These are phyloP conservation scores for Gossypium laxum DNA, from an alignment of 441 rosid genomes.

Conservation along the genomic window DNA sequence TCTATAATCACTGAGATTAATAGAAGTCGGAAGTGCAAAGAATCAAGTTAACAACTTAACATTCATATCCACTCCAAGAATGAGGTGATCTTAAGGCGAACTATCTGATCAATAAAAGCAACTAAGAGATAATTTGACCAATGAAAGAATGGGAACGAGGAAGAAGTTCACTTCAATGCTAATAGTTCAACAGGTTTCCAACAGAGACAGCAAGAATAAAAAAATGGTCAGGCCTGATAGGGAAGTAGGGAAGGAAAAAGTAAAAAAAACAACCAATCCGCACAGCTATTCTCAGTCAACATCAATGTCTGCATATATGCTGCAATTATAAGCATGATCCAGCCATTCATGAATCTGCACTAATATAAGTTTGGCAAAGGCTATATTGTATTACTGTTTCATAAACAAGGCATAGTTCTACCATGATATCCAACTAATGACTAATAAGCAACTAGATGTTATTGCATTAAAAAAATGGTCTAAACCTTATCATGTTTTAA, in stretches of 20 bases:
- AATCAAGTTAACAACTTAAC: not conserved
- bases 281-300: not conserved
- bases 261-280: not conserved
- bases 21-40: not conserved
- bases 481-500: not conserved
- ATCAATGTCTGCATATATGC: not conserved
- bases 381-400: conserved; percentile 19
- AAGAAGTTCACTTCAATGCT: not conserved
- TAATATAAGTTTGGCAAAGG: conserved; percentile 32
- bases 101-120: not conserved
- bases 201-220: not conserved
- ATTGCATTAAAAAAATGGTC: not conserved
- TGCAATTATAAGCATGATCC: not conserved
- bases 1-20: not conserved
- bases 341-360: not conserved
- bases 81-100: not conserved
- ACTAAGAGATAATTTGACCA: not conserved
- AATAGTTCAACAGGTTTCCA: not conserved
- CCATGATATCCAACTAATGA: not conserved
- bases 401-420: conserved; percentile 5
- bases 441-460: not conserved
- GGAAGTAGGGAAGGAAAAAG: not conserved
- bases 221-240: not conserved
- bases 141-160: not conserved
- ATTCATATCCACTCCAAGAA: not conserved